Base-by-base conservation (phyloP, 345 rosid species). In the Eucalyptus tenuipes region DNA sequence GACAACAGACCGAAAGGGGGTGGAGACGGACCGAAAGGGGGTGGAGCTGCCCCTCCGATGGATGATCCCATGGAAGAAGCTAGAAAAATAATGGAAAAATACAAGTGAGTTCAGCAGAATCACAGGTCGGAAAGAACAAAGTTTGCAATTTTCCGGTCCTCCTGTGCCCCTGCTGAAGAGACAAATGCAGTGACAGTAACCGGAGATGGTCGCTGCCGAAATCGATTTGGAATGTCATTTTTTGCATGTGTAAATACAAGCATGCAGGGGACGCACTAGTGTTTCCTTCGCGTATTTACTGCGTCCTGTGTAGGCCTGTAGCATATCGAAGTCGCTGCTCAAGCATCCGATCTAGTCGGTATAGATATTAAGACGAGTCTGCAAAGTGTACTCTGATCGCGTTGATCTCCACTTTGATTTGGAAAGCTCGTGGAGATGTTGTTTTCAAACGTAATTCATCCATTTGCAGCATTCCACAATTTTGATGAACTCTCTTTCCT, bases 61-160 rank as follows among this genome's bases (percentile, higher is more conserved):
- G 95, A 96, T 29, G 95, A 95, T 50, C 87, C 95, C 7, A 59
- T 92, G 27, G 95, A 94, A 92, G 99, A 97, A 95, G 99, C 99
- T 87, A 94, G 95, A 88, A 95, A 94, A 93, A 97, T 97, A 90
- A 96, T 96, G 99, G 98, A 96, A 27, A 97, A 96, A 92, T 97
- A 96, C 95, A 97, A 97, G 93, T 95, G 89, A 94, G 9, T 29
- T 86, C 82, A 40, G 82, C 47, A 75, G 16, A 75, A 75, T 75
- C 82, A 20, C 82, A 20, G 47, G 82, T 37, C 82, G 1, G 82
- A 75, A 75, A 40, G 47, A 75, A 10, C 47, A 47, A 40, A 37
- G 82, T 40, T 3, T 75, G 82, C 29, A 75, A 37, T 37, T 75
- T 75, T 75, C 82, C 8, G 5, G 82, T 75, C 82, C 82, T 0